Conservation (phyloP, 495 filamentous ascomycete species). For the Lasiosphaeria miniovina region DNA sequence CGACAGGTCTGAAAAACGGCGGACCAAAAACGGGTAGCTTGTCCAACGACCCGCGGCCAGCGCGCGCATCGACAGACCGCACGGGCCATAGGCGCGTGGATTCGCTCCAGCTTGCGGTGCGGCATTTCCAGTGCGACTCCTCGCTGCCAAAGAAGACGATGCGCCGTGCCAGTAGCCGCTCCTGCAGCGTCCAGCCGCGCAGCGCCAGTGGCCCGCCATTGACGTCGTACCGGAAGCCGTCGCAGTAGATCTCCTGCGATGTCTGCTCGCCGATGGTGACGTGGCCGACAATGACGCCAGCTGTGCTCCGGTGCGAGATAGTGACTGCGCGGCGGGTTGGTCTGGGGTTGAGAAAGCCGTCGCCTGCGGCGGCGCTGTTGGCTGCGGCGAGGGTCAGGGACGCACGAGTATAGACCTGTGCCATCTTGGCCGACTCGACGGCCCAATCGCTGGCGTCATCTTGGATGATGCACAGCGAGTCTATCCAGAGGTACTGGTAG, state of each 20-base stretch:
- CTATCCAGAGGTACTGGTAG: constrained; percentile 34
- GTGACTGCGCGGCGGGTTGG: background rate
- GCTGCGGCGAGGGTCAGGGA: constrained; percentile 6
- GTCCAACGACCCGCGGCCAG: constrained; percentile 2
- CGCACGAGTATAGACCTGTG: constrained; percentile 2
- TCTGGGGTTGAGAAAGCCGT: constrained; percentile 7
- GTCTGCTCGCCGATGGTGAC: constrained; percentile 1
- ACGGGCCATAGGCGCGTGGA: constrained; percentile 4
- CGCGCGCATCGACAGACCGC: constrained; percentile 5
- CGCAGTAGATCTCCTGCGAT: background rate
- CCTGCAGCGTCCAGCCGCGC: constrained; percentile 31
- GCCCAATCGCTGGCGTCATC: constrained; percentile 11
- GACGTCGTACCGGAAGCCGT: constrained; percentile 8
- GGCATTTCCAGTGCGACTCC: constrained; percentile 19
- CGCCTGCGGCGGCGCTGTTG: background rate
- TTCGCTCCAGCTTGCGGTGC: constrained; percentile 6
- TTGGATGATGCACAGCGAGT: constrained; percentile 30
- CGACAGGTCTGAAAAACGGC: background rate
- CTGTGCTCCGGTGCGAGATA: background rate
- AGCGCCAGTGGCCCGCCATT: constrained; percentile 8
- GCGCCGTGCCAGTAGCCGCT: constrained; percentile 22
- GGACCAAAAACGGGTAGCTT: constrained; percentile 3
- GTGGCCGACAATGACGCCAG: background rate
- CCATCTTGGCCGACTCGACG: constrained; percentile 10
- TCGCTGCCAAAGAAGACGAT: constrained; percentile 21